phyloP scores from a whole-genome alignment of 2,329 filamentous ascomycete species.

The Pseudogymnoascus destructans region DNA sequence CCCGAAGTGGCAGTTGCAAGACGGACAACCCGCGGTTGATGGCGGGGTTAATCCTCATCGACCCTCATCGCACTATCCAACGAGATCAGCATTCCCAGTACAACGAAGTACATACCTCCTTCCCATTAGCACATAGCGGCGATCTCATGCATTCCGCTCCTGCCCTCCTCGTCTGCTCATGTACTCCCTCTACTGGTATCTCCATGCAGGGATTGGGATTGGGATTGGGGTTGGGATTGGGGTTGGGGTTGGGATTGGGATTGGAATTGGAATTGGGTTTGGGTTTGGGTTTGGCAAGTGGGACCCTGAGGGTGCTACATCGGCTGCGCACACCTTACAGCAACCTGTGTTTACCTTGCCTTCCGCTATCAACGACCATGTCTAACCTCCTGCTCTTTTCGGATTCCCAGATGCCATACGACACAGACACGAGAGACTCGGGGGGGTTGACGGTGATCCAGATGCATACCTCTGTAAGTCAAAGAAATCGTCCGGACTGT shows the following conservation, averaged over 20 bases:
- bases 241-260: background rate
- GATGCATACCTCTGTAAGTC: background rate
- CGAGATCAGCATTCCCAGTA: background rate
- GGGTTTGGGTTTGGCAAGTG: constrained; percentile 5
- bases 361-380: background rate
- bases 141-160: background rate
- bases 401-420: background rate
- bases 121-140: too few species aligned
- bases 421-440: background rate
- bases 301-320: constrained; percentile 2
- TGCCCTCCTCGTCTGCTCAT: background rate
- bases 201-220: background rate
- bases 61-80: background rate
- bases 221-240: background rate
- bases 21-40: background rate
- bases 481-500: background rate
- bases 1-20: background rate
- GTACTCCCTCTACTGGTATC: background rate
- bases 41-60: background rate
- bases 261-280: too few species aligned
- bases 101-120: background rate
- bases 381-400: constrained; percentile 3
- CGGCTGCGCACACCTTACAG: background rate
- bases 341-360: background rate
- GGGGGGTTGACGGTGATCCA: background rate